Evolutionary conservation across 139 green algal species (phyloP).

Genomic region (Picochlorum costavermella): DNA sequence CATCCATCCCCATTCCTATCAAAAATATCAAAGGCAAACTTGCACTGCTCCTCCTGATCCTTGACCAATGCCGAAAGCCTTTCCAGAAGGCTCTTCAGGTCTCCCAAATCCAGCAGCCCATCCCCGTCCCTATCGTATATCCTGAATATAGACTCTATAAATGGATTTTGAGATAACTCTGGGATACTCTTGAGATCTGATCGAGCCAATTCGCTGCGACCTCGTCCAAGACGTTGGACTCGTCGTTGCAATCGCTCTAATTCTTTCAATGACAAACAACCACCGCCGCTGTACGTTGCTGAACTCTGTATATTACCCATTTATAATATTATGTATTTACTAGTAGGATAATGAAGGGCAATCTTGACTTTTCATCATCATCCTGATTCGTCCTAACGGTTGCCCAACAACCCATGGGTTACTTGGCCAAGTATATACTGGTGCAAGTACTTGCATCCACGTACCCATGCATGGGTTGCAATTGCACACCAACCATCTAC

Average conservation of each 20-base stretch:
- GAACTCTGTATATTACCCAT: neutral
- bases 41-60: neutral
- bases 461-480: too few species aligned
- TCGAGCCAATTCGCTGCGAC: slow-evolving; percentile 20
- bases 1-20: slow-evolving; percentile 30
- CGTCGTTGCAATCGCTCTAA: slow-evolving; percentile 33
- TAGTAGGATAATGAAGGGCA: too few species aligned
- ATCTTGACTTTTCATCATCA: too few species aligned
- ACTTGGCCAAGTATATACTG: too few species aligned
- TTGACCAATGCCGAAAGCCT: neutral
- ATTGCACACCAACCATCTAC: too few species aligned
- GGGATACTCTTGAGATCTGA: slow-evolving; percentile 30
- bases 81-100: neutral
- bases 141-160: slow-evolving; percentile 34
- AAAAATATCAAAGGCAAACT: slow-evolving; percentile 34
- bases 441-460: too few species aligned
- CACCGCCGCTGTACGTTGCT: too few species aligned
- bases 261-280: slow-evolving; percentile 7
- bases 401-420: too few species aligned
- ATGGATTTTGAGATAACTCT: slow-evolving; percentile 35
- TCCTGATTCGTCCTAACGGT: too few species aligned
- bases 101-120: neutral
- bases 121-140: slow-evolving; percentile 24
- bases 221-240: slow-evolving; percentile 21
- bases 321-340: neutral